A percentile compares a stretch with the other conserved stretches of the same genome.
Conservation (phyloP, 1,284 basidiomycete genomes). For the Puccinia hordei region DNA sequence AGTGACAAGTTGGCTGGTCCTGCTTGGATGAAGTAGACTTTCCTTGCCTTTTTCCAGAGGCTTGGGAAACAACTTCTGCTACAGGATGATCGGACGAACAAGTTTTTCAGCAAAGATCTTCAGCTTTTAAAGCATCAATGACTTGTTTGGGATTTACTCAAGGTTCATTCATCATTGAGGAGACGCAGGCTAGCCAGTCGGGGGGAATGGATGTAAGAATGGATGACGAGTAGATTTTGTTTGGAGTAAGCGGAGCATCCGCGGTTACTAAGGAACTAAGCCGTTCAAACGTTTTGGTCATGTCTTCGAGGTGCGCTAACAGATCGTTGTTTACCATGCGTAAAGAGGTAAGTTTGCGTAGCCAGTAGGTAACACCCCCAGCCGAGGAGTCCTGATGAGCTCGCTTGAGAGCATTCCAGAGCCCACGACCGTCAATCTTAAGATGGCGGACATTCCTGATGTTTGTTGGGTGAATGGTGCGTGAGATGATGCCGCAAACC, state of each 20-base stretch:
- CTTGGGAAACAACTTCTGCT: neutral
- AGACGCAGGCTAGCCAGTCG: too few species aligned
- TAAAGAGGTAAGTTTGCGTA: too few species aligned
- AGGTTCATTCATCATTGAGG: too few species aligned
- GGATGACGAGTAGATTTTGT: neutral
- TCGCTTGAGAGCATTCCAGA: too few species aligned
- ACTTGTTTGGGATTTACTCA: neutral
- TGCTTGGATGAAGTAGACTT: neutral
- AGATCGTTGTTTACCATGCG: too few species aligned
- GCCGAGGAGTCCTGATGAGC: too few species aligned
- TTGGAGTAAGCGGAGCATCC: neutral
- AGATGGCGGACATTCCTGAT: neutral
- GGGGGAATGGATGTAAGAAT: constrained; percentile 10
- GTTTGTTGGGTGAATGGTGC: neutral
- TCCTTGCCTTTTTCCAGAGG: too few species aligned
- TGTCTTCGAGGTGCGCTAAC: too few species aligned
- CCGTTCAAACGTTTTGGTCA: neutral
- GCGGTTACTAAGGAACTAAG: neutral
- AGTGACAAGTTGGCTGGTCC: too few species aligned
- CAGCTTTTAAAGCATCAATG: neutral
- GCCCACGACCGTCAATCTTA: neutral
- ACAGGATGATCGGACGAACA: neutral
- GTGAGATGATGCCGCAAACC: neutral
- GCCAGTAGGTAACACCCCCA: too few species aligned
- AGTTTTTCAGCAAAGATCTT: neutral